Conservation (phyloP, 163 green algal species). For the Scenedesmus sp. region DNA sequence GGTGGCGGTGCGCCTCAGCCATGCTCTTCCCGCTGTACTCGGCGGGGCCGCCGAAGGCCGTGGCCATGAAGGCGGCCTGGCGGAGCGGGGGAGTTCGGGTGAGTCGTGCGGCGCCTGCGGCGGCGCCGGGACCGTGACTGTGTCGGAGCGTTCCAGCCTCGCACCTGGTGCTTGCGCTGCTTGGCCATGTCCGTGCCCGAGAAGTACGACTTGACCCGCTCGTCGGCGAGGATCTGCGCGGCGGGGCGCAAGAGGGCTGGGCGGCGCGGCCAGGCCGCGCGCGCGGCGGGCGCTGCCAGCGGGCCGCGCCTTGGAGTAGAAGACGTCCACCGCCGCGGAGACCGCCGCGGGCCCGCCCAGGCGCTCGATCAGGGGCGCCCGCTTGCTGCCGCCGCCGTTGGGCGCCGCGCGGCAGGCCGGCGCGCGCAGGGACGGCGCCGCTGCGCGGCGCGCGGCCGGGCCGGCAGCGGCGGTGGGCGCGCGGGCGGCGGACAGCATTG, state of each 20-base stretch:
- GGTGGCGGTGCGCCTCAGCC: slow-evolving; percentile 12
- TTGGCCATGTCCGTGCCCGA: slow-evolving; percentile 30
- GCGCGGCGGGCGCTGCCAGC: too few species aligned
- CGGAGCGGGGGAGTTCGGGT: neutral
- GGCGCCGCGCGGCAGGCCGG: too few species aligned
- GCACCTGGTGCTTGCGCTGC: neutral
- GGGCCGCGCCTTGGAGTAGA: too few species aligned
- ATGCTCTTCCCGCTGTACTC: slow-evolving; percentile 16
- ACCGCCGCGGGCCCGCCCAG: slow-evolving; percentile 16
- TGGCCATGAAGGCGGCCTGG: slow-evolving; percentile 38
- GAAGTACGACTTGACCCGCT: slow-evolving; percentile 37
- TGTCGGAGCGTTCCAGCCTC: neutral
- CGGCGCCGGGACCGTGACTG: neutral
- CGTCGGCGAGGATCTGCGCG: slow-evolving; percentile 32
- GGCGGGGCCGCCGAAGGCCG: slow-evolving; percentile 15
- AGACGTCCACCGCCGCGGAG: slow-evolving; percentile 25
- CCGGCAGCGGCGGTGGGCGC: too few species aligned
- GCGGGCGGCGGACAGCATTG: too few species aligned
- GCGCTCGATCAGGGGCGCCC: neutral
- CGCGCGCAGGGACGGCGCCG: too few species aligned
- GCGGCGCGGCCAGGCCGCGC: too few species aligned
- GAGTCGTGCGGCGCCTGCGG: neutral
- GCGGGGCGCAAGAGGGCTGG: too few species aligned
- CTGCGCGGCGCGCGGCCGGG: too few species aligned
- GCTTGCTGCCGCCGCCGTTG: neutral